These are phyloP conservation scores for Trichoderma sp. DNA, from an alignment of 2,329 filamentous ascomycete species.

Conservation along the genomic window DNA sequence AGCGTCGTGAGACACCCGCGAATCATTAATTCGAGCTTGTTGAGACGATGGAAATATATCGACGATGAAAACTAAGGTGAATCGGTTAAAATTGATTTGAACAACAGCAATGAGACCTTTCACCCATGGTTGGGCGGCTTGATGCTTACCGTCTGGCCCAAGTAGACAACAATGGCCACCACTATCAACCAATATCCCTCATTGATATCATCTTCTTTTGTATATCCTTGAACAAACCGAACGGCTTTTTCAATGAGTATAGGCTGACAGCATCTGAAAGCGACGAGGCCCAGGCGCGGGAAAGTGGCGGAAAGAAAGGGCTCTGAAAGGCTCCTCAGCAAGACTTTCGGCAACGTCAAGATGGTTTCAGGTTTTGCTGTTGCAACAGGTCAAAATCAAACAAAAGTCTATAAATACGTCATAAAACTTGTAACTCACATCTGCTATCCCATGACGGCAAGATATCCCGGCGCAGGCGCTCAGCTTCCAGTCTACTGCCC, in stretches of 20 bases:
- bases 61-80: slow-evolving; percentile 32
- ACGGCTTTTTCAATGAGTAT: slow-evolving; percentile 40
- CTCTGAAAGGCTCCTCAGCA: slow-evolving; percentile 1
- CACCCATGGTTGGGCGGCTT: not conserved
- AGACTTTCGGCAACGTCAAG: slow-evolving; percentile 10
- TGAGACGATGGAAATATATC: slow-evolving; percentile 33
- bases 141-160: slow-evolving; percentile 36
- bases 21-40: slow-evolving; percentile 35
- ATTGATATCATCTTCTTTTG: slow-evolving; percentile 20
- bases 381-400: not conserved
- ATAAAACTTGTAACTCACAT: not conserved
- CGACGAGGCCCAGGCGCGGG: slow-evolving; percentile 38
- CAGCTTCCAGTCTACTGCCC: not conserved
- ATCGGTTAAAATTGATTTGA: not conserved
- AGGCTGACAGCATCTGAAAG: slow-evolving; percentile 43
- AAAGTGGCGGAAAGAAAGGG: slow-evolving; percentile 33
- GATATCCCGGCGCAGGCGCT: not conserved
- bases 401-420: not conserved
- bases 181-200: slow-evolving; percentile 33
- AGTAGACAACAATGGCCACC: slow-evolving; percentile 35
- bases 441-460: not conserved
- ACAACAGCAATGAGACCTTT: not conserved
- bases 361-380: slow-evolving; percentile 4
- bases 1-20: slow-evolving; percentile 38
- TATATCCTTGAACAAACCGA: slow-evolving; percentile 34